Evolutionary conservation across 1,139 yeast species (phyloP), one percentile per base, ranked within the genome.

Genomic region (Arxiozyma telluris): DNA sequence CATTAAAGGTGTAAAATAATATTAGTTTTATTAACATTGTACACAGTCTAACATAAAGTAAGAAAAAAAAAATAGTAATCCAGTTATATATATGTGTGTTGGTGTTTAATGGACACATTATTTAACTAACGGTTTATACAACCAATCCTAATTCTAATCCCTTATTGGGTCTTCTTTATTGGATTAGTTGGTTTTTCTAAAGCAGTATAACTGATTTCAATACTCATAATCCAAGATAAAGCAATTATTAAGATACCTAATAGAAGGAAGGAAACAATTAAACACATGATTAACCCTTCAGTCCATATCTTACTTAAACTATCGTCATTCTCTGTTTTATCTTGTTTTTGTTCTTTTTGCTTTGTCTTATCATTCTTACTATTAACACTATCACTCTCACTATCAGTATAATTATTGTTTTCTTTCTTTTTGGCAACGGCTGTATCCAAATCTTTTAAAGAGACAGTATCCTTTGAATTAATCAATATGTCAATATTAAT

Each of bases 191-290:
- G 84, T 71, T 81, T 84, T 55, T 84, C 90, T 61, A 85, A 80
- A 18, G 89, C 80, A 57, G 80, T 79, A 71, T 85, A 85, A 64
- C 86, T 78, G 60, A 84, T 82, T 60, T 83, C 82, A 60, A 85
- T 68, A 23, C 82, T 74, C 27, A 77, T 67, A 51, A 84, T 71
- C 91, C 91, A 84, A 50, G 77, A 65, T 56, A 84, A 74, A 21
- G 89, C 87, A 47, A 73, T 71, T 54, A 73, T 66, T 55, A 84
- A 72, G 39, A 85, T 73, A 44, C 69, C 70, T 42, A 83, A 56
- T 61, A 85, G 73, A 55, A 82, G 68, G 34, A 75, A 68, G 2
- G 87, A 75, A 18, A 85, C 87, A 50, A 85, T 69, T 54, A 83
- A 69, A 55, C 83, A 75, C 77, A 82, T 80, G 71, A 85, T 77